phyloP scores from a whole-genome alignment of 805 yeast genomes.

The Cyberlindnera nakhonratchasimensis region DNA sequence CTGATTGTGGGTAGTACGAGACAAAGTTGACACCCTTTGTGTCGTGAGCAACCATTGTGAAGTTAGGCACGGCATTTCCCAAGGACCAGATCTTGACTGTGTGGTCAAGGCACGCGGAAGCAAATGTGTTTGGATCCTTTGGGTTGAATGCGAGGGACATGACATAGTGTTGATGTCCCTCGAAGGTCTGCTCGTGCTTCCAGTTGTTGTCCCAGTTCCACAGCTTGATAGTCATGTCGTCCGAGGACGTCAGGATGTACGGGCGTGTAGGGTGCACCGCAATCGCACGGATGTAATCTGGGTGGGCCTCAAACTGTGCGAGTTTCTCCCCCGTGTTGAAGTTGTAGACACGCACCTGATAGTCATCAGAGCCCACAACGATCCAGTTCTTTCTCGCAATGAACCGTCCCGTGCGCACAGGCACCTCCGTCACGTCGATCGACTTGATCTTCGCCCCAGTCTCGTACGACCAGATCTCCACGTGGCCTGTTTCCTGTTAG shows the following conservation, averaged over 20 bases:
- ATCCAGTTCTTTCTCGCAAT: slow-evolving; percentile 97
- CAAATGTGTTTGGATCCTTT: slow-evolving; percentile 95
- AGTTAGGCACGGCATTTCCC: slow-evolving; percentile 84
- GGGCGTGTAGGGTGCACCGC: slow-evolving; percentile 96
- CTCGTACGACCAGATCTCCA: slow-evolving; percentile 93
- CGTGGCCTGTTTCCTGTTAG: slow-evolving; percentile 32
- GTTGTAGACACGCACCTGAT: slow-evolving; percentile 88
- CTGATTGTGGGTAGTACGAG: slow-evolving; percentile 95
- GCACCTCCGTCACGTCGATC: slow-evolving; percentile 92
- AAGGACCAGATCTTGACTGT: slow-evolving; percentile 97
- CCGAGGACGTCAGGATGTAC: slow-evolving; percentile 81
- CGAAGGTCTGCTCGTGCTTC: slow-evolving; percentile 85
- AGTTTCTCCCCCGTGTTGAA: slow-evolving; percentile 94
- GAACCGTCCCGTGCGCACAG: slow-evolving; percentile 93
- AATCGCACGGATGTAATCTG: slow-evolving; percentile 90
- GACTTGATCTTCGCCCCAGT: slow-evolving; percentile 80
- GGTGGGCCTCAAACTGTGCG: slow-evolving; percentile 95
- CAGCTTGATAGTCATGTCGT: slow-evolving; percentile 84
- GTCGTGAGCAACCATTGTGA: slow-evolving; percentile 87
- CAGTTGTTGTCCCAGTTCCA: slow-evolving; percentile 98
- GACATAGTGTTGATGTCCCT: slow-evolving; percentile 94
- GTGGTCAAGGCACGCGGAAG: slow-evolving; percentile 93
- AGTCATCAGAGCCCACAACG: slow-evolving; percentile 94
- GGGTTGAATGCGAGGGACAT: slow-evolving; percentile 96
- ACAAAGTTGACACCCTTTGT: slow-evolving; percentile 93